A percentile compares a stretch with the other conserved stretches of the same genome.
phyloP scores from a whole-genome alignment of 2,329 filamentous ascomycete genomes.

The Diplocarpon rosae region DNA sequence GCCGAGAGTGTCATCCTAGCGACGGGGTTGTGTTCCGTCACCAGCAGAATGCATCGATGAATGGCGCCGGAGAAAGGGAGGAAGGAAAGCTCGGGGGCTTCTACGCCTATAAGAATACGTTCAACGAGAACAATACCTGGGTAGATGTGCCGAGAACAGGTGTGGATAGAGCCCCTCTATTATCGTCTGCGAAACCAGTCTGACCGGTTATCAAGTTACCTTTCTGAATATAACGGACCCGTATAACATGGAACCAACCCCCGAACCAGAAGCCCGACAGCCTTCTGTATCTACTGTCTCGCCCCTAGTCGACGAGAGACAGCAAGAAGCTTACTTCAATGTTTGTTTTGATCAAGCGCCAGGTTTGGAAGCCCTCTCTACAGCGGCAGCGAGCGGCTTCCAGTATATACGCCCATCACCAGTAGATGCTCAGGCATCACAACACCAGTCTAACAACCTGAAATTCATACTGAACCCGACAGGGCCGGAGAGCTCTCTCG shows the following conservation, averaged over 20 bases:
- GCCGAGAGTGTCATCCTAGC: constrained; percentile 47
- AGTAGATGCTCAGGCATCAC: constrained; percentile 13
- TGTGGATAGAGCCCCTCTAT: constrained; percentile 22
- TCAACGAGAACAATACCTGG: constrained; percentile 49
- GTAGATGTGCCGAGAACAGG: constrained; percentile 48
- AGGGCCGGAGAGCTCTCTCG: constrained; percentile 14
- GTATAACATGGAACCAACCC: constrained; percentile 40
- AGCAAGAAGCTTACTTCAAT: constrained; percentile 18
- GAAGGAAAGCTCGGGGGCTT: constrained; percentile 42
- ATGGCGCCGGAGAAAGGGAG: constrained; percentile 33
- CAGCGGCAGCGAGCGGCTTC: constrained; percentile 35
- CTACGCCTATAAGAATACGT: constrained; percentile 57
- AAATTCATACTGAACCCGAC: constrained; percentile 43
- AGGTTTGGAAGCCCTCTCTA: constrained; percentile 42
- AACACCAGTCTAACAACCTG: constrained; percentile 33
- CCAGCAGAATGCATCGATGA: constrained; percentile 61
- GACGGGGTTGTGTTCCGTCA: constrained; percentile 56
- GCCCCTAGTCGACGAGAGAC: constrained; percentile 12
- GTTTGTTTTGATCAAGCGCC: constrained; percentile 31
- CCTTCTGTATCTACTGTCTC: constrained; percentile 8
- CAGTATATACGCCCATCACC: constrained; percentile 24
- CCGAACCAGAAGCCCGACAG: constrained; percentile 26
- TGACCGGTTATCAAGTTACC: constrained; percentile 32
- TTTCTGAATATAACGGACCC: constrained; percentile 53
- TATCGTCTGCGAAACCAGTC: neutral